phyloP scores from a whole-genome alignment of 495 filamentous ascomycete species.

The Tirmania nivea region DNA sequence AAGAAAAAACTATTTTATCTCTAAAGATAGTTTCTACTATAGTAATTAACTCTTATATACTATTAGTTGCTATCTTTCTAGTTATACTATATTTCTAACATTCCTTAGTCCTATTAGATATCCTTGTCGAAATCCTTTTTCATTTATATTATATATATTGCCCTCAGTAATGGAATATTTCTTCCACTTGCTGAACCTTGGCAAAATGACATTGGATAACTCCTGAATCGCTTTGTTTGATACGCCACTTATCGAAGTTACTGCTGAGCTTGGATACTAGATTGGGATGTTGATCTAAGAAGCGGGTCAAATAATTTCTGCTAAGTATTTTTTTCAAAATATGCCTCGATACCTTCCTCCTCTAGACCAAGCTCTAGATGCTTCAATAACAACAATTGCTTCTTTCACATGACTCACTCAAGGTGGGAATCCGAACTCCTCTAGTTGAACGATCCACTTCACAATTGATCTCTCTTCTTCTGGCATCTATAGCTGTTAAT shows the following conservation, averaged over 20 bases:
- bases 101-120: not conserved
- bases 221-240: not conserved
- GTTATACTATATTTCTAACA: not conserved
- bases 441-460: not conserved
- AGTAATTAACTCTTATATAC: not conserved
- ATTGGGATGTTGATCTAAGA: no score
- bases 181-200: not conserved
- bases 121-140: not conserved
- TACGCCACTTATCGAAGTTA: no score
- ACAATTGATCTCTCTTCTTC: no score
- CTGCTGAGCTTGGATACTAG: no score
- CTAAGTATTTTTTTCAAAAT: not conserved
- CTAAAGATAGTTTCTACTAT: not conserved
- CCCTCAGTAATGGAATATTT: not conserved
- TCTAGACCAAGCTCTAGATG: no score
- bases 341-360: no score
- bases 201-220: not conserved
- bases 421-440: not conserved
- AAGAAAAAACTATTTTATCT: not conserved
- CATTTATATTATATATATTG: not conserved
- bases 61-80: not conserved
- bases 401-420: not conserved
- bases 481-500: not conserved
- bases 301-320: no score
- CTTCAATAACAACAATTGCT: not conserved